Evolutionary conservation across 495 filamentous ascomycete species (phyloP), one percentile per base, ranked within the genome.

Genomic region (Daldinia decipiens): DNA sequence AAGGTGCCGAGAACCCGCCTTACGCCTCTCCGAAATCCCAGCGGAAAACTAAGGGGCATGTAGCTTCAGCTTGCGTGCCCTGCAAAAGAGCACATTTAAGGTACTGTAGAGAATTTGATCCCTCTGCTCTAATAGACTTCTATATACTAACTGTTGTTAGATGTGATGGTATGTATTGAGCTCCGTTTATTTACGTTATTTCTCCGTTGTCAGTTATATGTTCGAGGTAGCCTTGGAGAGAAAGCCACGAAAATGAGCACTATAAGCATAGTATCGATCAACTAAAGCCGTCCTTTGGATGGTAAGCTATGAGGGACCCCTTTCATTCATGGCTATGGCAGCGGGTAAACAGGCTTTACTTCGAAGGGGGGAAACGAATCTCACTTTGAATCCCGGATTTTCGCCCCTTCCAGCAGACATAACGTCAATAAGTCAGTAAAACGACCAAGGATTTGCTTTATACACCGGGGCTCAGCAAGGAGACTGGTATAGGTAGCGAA

Each of bases 61-160:
- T 99, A 53, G 93, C 95, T 38, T 97, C 94, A 36, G 95, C 95
- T 17, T 99, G 95, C 78, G 91, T 98, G 62, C 96, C 97, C 75
- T 99, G 95, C 83, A 98, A 98, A 78, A 93, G 90, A 80, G 97
- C 96, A 65, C 95, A 99, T 86, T 82, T 99, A 66, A 81, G 86
- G 85, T 87, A 80, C 70, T 53, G 50, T 79, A 77, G 59, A 13
- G 21, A 61, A 66, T 54, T 60, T 65, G 8, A 67, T 62, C 74
- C 69, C 67, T 69, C 61, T 2, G 8, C 52, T 58, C 29, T 53
- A 52, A 19, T 38, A 55, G 56, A 32, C 54, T 60, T 64, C 50
- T 45, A 43, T 58, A 64, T 60, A 60, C 68, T 74, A 64, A 70
- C 65, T 60, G 64, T 68, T 68, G 29, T 67, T 66, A 85, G 83